phyloP scores from a whole-genome alignment of 2,329 filamentous ascomycete genomes.

The Cercospora janseana region DNA sequence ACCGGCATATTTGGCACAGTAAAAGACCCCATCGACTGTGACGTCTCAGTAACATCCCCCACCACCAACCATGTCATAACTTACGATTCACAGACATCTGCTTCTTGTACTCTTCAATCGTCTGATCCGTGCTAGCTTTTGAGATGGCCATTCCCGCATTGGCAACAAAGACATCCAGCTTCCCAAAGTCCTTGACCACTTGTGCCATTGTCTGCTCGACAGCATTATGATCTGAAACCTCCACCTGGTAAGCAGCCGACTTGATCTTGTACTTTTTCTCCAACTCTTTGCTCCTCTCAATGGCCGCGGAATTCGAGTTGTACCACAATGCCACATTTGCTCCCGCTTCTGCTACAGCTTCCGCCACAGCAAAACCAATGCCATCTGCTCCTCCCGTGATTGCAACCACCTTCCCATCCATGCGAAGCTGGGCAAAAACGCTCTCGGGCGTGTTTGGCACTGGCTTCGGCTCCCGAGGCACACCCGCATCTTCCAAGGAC shows the following conservation, averaged over 20 bases:
- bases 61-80: slow-evolving; percentile 14
- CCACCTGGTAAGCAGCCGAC: slow-evolving; percentile 63
- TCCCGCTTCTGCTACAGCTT: slow-evolving; percentile 82
- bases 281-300: slow-evolving; percentile 21
- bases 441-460: slow-evolving; percentile 31
- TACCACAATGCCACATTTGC: slow-evolving; percentile 86
- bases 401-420: slow-evolving; percentile 76
- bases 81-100: slow-evolving; percentile 56
- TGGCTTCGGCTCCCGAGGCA: slow-evolving; percentile 28
- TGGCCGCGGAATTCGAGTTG: slow-evolving; percentile 67
- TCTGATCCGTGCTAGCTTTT: slow-evolving; percentile 56
- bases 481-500: slow-evolving; percentile 31
- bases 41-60: not conserved
- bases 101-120: slow-evolving; percentile 51
- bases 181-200: slow-evolving; percentile 66
- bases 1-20: slow-evolving; percentile 45
- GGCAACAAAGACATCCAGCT: slow-evolving; percentile 85
- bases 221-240: slow-evolving; percentile 66
- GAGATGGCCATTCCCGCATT: slow-evolving; percentile 87
- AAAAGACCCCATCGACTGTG: slow-evolving; percentile 42
- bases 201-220: slow-evolving; percentile 68
- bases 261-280: slow-evolving; percentile 27
- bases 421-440: slow-evolving; percentile 59
- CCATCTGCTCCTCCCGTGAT: slow-evolving; percentile 87
- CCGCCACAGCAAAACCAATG: slow-evolving; percentile 82